Conservation (phyloP, 495 filamentous ascomycete genomes). For the Pyronema domesticum region DNA sequence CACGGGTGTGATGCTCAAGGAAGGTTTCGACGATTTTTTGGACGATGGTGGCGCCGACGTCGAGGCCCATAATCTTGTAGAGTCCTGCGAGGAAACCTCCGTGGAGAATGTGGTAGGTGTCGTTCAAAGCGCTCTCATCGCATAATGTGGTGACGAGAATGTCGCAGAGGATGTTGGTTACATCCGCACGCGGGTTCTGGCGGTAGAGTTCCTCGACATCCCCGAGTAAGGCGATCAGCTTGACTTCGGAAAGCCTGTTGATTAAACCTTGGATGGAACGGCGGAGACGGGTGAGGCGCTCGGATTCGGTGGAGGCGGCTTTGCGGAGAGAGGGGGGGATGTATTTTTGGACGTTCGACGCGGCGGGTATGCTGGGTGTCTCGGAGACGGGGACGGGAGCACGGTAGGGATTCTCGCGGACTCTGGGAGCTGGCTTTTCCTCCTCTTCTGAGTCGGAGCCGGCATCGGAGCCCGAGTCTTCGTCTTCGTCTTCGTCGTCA, state of each 20-base stretch:
- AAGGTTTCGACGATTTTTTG: conserved; percentile 60
- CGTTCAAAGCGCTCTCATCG: conserved; percentile 55
- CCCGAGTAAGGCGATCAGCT: conserved; percentile 57
- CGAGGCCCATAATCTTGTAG: conserved; percentile 69
- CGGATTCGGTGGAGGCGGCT: conserved; percentile 40
- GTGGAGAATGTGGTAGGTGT: conserved; percentile 78
- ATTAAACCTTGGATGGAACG: conserved; percentile 73
- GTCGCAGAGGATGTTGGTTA: conserved; percentile 59
- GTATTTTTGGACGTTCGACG: conserved; percentile 38
- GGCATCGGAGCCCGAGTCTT: conserved; percentile 19
- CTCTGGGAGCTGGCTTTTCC: conserved; percentile 7
- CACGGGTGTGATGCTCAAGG: conserved; percentile 33
- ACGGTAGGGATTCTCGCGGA: conserved; percentile 21
- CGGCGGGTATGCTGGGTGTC: background rate
- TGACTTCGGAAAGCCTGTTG: conserved; percentile 84
- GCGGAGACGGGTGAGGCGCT: conserved; percentile 49
- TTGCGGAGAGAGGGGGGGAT: conserved; percentile 72
- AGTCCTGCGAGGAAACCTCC: conserved; percentile 78
- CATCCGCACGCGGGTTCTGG: conserved; percentile 60
- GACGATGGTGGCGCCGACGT: conserved; percentile 71
- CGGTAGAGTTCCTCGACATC: conserved; percentile 72
- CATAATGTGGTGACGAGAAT: conserved; percentile 57
- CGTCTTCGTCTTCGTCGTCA: conserved; percentile 11
- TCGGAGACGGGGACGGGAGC: background rate
- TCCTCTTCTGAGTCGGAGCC: conserved; percentile 20